These are phyloP conservation scores for Hemisphaericaspora subhashii DNA, from an alignment of 1,139 yeast genomes.

Conservation along the genomic window DNA sequence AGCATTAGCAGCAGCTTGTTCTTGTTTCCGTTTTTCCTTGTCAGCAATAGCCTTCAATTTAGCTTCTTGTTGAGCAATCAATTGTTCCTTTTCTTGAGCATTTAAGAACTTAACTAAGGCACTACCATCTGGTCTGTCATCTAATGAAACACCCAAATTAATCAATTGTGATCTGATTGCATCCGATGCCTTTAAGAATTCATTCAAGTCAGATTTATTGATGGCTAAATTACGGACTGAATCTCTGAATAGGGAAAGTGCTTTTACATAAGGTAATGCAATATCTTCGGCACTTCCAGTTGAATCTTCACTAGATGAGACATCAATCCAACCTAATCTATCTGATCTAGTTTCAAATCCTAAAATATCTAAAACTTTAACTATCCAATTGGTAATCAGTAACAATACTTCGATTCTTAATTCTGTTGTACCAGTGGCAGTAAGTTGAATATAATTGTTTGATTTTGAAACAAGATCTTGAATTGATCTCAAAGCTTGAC, in stretches of 20 bases:
- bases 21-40: slow-evolving; percentile 41
- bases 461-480: slow-evolving; percentile 68
- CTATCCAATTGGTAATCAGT: slow-evolving; percentile 67
- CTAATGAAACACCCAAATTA: slow-evolving; percentile 77
- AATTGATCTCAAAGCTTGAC: slow-evolving; percentile 65
- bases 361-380: slow-evolving; percentile 64
- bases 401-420: slow-evolving; percentile 66
- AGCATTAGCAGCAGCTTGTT: slow-evolving; percentile 44
- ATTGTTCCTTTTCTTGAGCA: slow-evolving; percentile 64
- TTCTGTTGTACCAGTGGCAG: slow-evolving; percentile 44
- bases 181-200: slow-evolving; percentile 53
- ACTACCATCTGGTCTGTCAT: slow-evolving; percentile 79
- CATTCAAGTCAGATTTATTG: slow-evolving; percentile 52
- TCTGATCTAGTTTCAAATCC: slow-evolving; percentile 78
- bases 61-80: slow-evolving; percentile 61
- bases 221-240: slow-evolving; percentile 74
- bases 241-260: slow-evolving; percentile 79
- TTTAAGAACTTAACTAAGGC: slow-evolving; percentile 82
- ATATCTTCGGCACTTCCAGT: slow-evolving; percentile 52
- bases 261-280: slow-evolving; percentile 77
- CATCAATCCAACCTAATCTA: slow-evolving; percentile 75
- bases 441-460: slow-evolving; percentile 65
- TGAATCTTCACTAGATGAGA: slow-evolving; percentile 17
- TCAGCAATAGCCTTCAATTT: slow-evolving; percentile 49
- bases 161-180: slow-evolving; percentile 55